phyloP scores from a whole-genome alignment of 2,329 filamentous ascomycete genomes.

The Aspergillus fructus region DNA sequence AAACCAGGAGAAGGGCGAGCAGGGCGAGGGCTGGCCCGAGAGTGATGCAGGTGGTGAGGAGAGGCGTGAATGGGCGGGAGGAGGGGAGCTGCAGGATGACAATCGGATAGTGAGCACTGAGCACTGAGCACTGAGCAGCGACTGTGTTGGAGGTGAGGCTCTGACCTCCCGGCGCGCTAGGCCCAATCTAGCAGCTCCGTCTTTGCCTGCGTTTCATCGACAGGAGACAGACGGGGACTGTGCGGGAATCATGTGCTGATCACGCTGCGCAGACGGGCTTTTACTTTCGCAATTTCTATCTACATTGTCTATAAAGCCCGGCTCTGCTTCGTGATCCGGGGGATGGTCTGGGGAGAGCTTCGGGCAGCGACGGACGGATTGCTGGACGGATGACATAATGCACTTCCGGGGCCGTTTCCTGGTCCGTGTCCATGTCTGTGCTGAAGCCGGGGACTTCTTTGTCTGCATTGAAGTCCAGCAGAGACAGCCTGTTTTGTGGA shows the following conservation, averaged over 20 bases:
- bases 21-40: not conserved
- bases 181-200: not conserved
- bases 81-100: slow-evolving; percentile 14
- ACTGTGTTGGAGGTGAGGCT: not conserved
- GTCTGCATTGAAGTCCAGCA: not conserved
- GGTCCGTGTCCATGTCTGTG: not conserved
- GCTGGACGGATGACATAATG: not conserved
- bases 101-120: not conserved
- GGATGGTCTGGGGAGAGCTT: not conserved
- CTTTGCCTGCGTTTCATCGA: too few species aligned
- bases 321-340: not conserved
- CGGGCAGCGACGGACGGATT: not conserved
- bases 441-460: not conserved
- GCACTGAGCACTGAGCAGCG: not conserved
- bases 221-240: too few species aligned
- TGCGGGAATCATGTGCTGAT: too few species aligned
- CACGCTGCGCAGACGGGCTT: too few species aligned
- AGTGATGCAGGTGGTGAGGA: not conserved
- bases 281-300: too few species aligned
- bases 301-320: not conserved
- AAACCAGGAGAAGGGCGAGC: not conserved
- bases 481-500: too few species aligned
- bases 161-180: not conserved
- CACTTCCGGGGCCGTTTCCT: not conserved
- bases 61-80: slow-evolving; percentile 1